phyloP scores from a whole-genome alignment of 768 basidiomycete genomes.

The Lactifluus piperatus region DNA sequence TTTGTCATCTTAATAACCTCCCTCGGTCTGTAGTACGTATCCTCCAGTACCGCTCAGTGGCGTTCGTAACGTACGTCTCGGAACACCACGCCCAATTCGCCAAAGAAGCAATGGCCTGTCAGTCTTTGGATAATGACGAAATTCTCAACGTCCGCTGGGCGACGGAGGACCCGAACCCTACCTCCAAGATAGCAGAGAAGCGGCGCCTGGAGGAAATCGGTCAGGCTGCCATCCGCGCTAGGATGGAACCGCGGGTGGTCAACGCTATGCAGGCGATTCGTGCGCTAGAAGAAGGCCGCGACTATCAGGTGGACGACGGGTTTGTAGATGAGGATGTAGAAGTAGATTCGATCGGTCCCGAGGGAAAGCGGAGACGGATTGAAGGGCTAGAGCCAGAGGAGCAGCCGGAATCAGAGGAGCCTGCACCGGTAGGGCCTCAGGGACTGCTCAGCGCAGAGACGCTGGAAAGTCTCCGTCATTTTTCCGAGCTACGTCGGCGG shows the following conservation, averaged over 20 bases:
- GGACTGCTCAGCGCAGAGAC: conserved; percentile 80
- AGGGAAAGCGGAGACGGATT: conserved; percentile 30
- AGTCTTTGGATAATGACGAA: conserved; percentile 94
- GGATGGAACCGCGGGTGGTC: conserved; percentile 81
- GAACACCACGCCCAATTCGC: conserved; percentile 91
- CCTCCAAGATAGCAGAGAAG: conserved; percentile 79
- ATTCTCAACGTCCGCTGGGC: conserved; percentile 99
- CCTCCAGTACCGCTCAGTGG: conserved; percentile 88
- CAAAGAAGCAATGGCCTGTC: conserved; percentile 98
- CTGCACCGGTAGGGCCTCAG: conserved; percentile 24
- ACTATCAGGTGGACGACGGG: conserved; percentile 11
- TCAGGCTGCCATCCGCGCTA: conserved; percentile 74
- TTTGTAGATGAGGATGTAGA: conserved; percentile 29
- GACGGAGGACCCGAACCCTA: conserved; percentile 96
- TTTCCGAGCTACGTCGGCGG: conserved; percentile 76
- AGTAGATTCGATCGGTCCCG: conserved; percentile 29
- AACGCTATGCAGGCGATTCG: conserved; percentile 82
- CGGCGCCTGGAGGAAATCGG: conserved; percentile 76
- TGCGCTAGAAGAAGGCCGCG: conserved; percentile 77
- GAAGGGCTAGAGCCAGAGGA: conserved; percentile 24
- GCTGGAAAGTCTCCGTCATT: conserved; percentile 83
- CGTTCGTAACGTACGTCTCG: conserved; percentile 89
- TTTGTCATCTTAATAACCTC: background rate
- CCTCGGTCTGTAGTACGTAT: conserved; percentile 55
- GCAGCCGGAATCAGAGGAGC: conserved; percentile 4